Percentiles rank a stretch among this genome's conserved stretches.
Conservation (phyloP, 257 asterid genomes). For the Jasminum sambac region DNA sequence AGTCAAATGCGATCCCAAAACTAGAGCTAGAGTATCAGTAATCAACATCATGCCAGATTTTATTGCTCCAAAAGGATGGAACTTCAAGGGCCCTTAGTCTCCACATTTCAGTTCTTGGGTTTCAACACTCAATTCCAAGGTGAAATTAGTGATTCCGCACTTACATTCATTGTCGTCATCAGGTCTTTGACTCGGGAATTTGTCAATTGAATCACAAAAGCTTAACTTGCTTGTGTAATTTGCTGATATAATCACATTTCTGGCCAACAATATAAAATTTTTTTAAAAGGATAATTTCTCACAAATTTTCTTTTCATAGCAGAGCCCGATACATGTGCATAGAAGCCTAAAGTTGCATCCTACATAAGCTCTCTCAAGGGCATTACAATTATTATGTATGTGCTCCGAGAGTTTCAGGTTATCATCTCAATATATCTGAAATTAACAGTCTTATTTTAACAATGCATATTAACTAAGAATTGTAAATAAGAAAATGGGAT, state of each 20-base stretch:
- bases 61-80: background rate
- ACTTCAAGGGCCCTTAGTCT: background rate
- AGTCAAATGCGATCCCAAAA: too few relatives aligned
- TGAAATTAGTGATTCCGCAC: background rate
- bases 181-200: background rate
- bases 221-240: background rate
- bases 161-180: background rate
- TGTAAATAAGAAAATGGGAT: background rate
- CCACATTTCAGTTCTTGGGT: background rate
- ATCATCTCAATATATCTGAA: background rate
- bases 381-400: background rate
- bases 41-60: background rate
- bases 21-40: too few relatives aligned
- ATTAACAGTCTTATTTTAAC: background rate
- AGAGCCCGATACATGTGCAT: background rate
- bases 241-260: background rate
- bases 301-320: background rate
- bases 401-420: background rate
- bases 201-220: background rate
- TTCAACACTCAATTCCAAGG: background rate
- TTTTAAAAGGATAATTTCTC: background rate
- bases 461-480: background rate
- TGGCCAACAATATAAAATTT: background rate
- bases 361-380: background rate
- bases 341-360: background rate